These are phyloP conservation scores for Phytophthora cajani DNA, from an alignment of 352 stramenopile genomes.

Conservation along the genomic window DNA sequence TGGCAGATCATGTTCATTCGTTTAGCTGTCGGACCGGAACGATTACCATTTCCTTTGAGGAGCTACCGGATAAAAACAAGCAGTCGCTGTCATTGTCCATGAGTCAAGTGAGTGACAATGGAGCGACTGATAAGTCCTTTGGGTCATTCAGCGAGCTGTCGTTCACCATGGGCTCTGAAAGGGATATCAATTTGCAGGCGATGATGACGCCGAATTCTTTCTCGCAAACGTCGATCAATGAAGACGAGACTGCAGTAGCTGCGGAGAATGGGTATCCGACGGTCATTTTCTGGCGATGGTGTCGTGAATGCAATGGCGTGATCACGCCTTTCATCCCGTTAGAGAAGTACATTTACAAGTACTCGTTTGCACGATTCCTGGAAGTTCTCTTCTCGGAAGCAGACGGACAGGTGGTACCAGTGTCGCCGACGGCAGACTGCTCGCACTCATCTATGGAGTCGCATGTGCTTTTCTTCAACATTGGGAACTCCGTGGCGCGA, in stretches of 20 bases:
- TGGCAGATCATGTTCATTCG: constrained; percentile 85
- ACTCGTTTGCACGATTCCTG: constrained; percentile 98
- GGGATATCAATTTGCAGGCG: constrained; percentile 54
- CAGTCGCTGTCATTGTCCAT: constrained; percentile 43
- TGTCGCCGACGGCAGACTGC: constrained; percentile 31
- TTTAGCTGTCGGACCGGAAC: constrained; percentile 79
- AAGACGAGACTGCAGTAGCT: constrained; percentile 31
- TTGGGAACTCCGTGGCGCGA: constrained; percentile 72
- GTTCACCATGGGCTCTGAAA: constrained; percentile 37
- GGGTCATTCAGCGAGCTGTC: constrained; percentile 43
- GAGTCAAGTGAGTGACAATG: constrained; percentile 43
- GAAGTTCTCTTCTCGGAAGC: constrained; percentile 95
- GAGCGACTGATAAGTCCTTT: constrained; percentile 36
- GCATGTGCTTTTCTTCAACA: constrained; percentile 86
- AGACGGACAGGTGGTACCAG: constrained; percentile 24
- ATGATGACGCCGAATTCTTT: constrained; percentile 48
- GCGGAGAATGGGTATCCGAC: constrained; percentile 47
- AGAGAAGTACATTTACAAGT: constrained; percentile 96
- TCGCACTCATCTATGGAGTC: constrained; percentile 60
- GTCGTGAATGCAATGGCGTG: constrained; percentile 92
- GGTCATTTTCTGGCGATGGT: constrained; percentile 98
- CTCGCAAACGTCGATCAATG: constrained; percentile 27
- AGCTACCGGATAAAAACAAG: constrained; percentile 71
- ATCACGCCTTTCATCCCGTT: constrained; percentile 91
- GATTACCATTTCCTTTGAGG: constrained; percentile 85